Conservation (phyloP, 78 protist genomes). For the Salpingoeca rosetta region DNA sequence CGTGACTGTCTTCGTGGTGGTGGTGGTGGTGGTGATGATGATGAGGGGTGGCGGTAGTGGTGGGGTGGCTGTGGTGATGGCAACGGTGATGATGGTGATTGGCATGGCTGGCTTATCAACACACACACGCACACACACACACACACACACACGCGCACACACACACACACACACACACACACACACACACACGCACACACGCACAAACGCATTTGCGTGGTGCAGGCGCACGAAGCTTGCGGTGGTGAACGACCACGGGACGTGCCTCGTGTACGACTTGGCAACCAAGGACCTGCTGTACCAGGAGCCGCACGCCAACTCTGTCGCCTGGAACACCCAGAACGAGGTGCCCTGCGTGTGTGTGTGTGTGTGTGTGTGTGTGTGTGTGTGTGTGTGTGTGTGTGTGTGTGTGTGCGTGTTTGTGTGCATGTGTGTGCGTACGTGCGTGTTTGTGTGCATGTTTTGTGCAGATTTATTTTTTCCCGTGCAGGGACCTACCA, state of each 20-base stretch:
- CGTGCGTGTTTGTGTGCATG: no score
- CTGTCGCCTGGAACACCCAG: slow-evolving; percentile 58
- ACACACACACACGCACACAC: not conserved
- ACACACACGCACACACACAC: not conserved
- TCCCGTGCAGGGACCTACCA: no score
- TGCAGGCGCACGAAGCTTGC: slow-evolving; percentile 43
- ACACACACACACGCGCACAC: not conserved
- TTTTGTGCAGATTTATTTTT: no score
- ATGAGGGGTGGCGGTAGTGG: not conserved
- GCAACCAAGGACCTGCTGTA: slow-evolving; percentile 28
- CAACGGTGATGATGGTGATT: not conserved
- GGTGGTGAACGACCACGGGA: slow-evolving; percentile 45
- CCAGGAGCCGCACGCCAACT: slow-evolving; percentile 43
- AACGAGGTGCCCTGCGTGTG: no score
- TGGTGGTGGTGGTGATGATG: not conserved
- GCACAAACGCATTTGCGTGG: no score
- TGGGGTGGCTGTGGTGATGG: not conserved
- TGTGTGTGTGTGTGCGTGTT: no score
- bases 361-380: no score
- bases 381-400: no score
- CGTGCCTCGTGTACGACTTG: slow-evolving; percentile 46
- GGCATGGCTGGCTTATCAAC: not conserved
- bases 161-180: not conserved
- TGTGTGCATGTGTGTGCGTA: no score
- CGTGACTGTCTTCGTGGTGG: not conserved